A percentile compares a stretch with the other conserved stretches of the same genome.
Conservation (phyloP, 2,329 filamentous ascomycete genomes). For the Ceratocystis eucalypticola region DNA sequence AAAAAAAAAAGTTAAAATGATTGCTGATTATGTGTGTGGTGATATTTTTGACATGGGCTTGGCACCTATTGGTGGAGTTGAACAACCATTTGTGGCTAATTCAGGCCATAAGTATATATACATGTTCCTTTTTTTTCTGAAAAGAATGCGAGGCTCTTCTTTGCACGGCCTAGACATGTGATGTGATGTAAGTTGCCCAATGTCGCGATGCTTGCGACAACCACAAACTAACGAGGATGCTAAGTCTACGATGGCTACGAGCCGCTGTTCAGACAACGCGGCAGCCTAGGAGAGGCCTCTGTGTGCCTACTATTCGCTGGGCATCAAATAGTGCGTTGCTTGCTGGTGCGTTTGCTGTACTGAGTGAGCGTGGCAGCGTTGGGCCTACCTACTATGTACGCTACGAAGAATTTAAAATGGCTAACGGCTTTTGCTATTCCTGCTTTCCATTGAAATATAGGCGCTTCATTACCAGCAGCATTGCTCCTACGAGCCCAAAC, state of each 20-base stretch:
- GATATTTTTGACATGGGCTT: background rate
- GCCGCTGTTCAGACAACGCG: background rate
- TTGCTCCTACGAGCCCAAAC: slow-evolving; percentile 47
- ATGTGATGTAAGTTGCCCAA: background rate
- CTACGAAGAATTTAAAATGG: background rate
- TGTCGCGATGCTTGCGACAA: background rate
- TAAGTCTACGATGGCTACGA: background rate
- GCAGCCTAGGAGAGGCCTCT: background rate
- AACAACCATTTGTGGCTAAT: background rate
- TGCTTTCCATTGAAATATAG: background rate
- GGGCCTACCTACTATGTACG: background rate
- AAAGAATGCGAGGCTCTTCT: background rate
- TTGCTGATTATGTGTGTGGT: background rate
- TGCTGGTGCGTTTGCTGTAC: background rate
- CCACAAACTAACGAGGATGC: background rate
- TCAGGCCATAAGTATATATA: slow-evolving; percentile 13
- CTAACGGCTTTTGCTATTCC: background rate
- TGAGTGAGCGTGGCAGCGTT: background rate
- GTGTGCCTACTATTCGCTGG: background rate
- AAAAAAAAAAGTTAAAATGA: background rate
- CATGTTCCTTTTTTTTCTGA: background rate
- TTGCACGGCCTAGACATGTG: background rate
- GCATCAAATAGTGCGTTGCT: slow-evolving; percentile 6
- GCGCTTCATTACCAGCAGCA: slow-evolving; percentile 30
- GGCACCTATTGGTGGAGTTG: background rate